Evolutionary conservation across 2,329 filamentous ascomycete species (phyloP), one percentile per base, ranked within the genome.

Genomic region (Sporothrix sp.): DNA sequence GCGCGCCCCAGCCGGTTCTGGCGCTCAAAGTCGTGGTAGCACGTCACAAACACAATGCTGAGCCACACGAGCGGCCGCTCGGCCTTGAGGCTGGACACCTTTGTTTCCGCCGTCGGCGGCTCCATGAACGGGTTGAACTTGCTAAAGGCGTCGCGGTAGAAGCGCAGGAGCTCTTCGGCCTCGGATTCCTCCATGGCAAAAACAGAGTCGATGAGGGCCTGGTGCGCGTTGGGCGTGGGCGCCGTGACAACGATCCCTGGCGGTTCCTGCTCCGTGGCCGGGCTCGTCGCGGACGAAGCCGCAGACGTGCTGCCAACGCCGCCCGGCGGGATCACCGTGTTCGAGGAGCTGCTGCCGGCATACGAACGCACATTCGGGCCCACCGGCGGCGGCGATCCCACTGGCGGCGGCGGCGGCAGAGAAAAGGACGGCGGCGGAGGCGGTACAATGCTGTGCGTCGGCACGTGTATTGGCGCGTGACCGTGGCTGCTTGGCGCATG

Each of bases 31-130:
- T 59, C 54, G 48, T 59, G 43, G 30, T 53, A 58, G 13, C 54
- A 55, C 7, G 57, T 58, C 20, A 48, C 56, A 37, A 55, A 58
- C 27, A 60, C 57, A 32, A 61, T 57, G 39, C 35, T 48, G 11
- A 61, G 51, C 55, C 58, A 61, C 20, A 61, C 48, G 2, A 57
- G 44, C 4, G 59, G 59, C 36, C 50, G 54, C 23, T 55, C 27
- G 2, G 32, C 20, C 21, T 55, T 52, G 16, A 61, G 50, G 10
- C 52, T 35, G 11, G 50, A 39, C 0, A 56, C 57, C 4, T 38
- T 54, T 9, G 50, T 43, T 27, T 14, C 32, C 10, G 40, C 20
- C 3, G 37, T 11, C 0, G 52, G 16, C 8, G 56, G 38, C 20
- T 52, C 47, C 37, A 59, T 51, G 23, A 52, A 57, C 2, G 54